A percentile compares a stretch with the other conserved stretches of the same genome.
These are phyloP conservation scores for Paracamarosporium sp. DNA, from an alignment of 2,329 filamentous ascomycete species.

Conservation along the genomic window DNA sequence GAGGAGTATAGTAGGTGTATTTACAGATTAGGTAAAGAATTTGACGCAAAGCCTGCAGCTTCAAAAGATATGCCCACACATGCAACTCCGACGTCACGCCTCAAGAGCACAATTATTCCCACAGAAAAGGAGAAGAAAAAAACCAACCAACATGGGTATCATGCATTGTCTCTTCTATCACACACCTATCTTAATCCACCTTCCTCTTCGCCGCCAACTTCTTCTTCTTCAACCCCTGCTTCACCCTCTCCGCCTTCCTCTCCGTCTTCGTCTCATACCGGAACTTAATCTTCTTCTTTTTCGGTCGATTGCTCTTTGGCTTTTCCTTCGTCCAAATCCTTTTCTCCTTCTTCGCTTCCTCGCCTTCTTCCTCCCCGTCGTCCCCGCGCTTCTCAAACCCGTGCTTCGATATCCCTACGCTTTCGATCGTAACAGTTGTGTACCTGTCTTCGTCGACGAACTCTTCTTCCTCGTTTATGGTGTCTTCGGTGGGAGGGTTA, in stretches of 20 bases:
- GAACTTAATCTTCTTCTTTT: constrained; percentile 90
- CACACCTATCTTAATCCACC: constrained; percentile 31
- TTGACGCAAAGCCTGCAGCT: no score
- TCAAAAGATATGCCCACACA: no score
- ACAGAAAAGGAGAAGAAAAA: no score
- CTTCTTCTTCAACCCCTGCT: constrained; percentile 73
- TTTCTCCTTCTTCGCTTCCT: constrained; percentile 35
- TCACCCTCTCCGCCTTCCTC: constrained; percentile 66
- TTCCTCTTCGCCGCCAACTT: constrained; percentile 68
- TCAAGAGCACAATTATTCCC: background rate
- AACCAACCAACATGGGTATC: background rate
- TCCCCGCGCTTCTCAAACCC: constrained; percentile 65
- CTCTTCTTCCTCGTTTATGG: constrained; percentile 88
- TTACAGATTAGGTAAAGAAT: no score
- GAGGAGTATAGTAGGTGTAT: no score
- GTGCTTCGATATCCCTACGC: constrained; percentile 79
- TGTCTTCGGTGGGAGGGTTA: constrained; percentile 57
- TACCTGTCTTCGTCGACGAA: constrained; percentile 97
- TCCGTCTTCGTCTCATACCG: constrained; percentile 90
- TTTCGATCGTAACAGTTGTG: constrained; percentile 92
- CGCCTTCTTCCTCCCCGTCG: constrained; percentile 32
- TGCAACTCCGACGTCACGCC: background rate
- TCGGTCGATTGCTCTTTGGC: constrained; percentile 53
- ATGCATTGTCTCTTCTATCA: background rate
- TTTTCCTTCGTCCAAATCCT: constrained; percentile 58